Evolutionary conservation across 1,284 basidiomycete species (phyloP), one percentile per base, ranked within the genome.

Genomic region (Apiotrichum akiyoshidainum): DNA sequence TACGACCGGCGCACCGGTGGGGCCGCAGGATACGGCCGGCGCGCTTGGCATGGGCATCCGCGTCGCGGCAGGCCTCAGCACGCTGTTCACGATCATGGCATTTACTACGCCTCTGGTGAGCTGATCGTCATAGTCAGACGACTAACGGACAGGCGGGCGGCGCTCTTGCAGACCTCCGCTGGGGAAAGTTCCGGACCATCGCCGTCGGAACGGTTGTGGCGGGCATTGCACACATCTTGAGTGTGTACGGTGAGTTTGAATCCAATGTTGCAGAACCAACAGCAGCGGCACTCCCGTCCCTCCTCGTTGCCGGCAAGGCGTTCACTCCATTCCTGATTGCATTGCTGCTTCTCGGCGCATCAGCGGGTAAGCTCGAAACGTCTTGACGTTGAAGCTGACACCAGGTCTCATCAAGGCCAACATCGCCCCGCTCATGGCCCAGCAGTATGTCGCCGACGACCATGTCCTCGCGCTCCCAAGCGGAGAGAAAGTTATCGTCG

Each of bases 41-140:
- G 68, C 68, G 14, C 52, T 68, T 0, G 68, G 66, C 0, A 54
- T 62, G 49, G 68, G 68, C 1, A 51, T 68, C n/a, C 63, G 64
- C 26, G 57, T 58, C 2, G 59, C 66, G 0, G 64, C 66, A 0
- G 64, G 55, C 13, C 40, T 70, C 35, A 59, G 60, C 31, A 57
- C 59, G 14, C 34, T 65, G n/a, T 65, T 68, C 42, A 64, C 59
- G 21, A 19, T 67, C 16, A 26, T 68, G 49, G 64, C 64, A 12
- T 63, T 49, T 19, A 56, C 63, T 12, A 61, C 57, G 8, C 67
- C 67, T 5, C 46, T 69, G 33, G 65, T 68, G 50, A 55, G 66
- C 40, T 8, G n/a, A 21, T 16, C 26, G 4, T 21, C 11, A 11
- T 11, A 19, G 16, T 16, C 14, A 19, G 7, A 31, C 7, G 22